These are phyloP conservation scores for Uronychia setigera DNA, from an alignment of 73 alveolate species.

Conservation along the genomic window DNA sequence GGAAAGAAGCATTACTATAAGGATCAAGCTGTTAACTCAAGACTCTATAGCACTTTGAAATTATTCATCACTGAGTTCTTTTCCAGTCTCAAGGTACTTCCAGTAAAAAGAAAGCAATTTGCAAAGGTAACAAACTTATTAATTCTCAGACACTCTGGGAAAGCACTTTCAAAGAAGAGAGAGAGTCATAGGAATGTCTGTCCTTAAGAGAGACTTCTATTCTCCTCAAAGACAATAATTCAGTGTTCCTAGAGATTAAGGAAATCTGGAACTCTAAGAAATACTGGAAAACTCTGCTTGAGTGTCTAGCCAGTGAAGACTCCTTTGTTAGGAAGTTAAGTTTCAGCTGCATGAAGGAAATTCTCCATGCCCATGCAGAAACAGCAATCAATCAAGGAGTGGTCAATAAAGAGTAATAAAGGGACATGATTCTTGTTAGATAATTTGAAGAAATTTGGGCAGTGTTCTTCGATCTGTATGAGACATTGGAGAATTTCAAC, in stretches of 20 bases:
- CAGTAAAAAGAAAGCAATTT: background rate
- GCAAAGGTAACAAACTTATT: background rate
- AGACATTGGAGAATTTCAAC: slow-evolving; percentile 46
- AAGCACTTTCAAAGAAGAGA: background rate
- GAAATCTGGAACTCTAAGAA: background rate
- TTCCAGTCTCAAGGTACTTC: background rate
- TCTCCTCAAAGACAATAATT: background rate
- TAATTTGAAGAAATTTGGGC: background rate
- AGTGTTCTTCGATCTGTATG: slow-evolving; percentile 48
- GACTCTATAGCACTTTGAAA: background rate
- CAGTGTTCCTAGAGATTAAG: background rate
- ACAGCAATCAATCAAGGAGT: background rate
- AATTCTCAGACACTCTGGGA: background rate
- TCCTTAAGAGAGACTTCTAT: background rate
- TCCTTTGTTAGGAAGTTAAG: background rate
- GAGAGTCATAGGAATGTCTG: background rate
- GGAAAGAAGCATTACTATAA: background rate
- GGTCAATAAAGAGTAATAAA: background rate
- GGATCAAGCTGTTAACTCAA: background rate
- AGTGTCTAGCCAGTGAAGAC: background rate
- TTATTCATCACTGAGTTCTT: background rate
- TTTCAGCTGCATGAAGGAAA: background rate
- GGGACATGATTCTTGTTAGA: background rate
- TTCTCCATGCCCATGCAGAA: background rate
- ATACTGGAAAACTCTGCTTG: background rate